Evolutionary conservation across 805 yeast species (phyloP), one percentile per base, ranked within the genome.

Genomic region (Kluyveromyces nonfermentans): DNA sequence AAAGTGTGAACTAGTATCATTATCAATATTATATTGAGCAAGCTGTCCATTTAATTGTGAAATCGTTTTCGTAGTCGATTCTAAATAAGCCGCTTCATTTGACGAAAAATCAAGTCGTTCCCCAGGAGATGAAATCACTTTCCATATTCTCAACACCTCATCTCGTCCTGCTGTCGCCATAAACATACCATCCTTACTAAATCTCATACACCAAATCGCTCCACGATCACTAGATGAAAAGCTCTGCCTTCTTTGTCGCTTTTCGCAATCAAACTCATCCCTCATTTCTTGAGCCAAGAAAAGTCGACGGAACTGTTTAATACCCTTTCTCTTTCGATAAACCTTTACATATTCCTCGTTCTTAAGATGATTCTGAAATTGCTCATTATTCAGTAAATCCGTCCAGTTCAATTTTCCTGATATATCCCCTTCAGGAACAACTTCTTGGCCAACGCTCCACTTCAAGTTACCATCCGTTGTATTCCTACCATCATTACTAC

Each of bases 151-250:
- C 12, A 89, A 70, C 1, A 70, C 61, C 3, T 82, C 73, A 56
- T 85, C 88, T 52, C 84, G 77, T 16, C 95, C 94, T 0, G 90
- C 96, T 1, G 84, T 75, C 0, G 96, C 96, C 53, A 89, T 62
- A 58, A 72, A 86, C 60, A 77, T 80, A 9, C 97, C 97, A 63
- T 89, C 95, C 10, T 62, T 62, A 45, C 85, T 79, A 62, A 89
- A 89, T 53, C 77, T 74, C 67, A 83, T 68, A 8, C 77, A 74
- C 75, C 88, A 85, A n/a, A 85, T 71, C 12, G 93, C 84, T 37
- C 53, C 50, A 1, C 39, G 35, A 46, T 33, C 50, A 44, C 21
- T 43, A 43, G 20, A 34, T 22, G 33, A 9, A 17, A 17, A 16
- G 14, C 33, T 25, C 18, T 15, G 8, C 14, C 32, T 25, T 4